These are phyloP conservation scores for Trichoderma endophyticum DNA, from an alignment of 2,329 filamentous ascomycete genomes.

Conservation along the genomic window DNA sequence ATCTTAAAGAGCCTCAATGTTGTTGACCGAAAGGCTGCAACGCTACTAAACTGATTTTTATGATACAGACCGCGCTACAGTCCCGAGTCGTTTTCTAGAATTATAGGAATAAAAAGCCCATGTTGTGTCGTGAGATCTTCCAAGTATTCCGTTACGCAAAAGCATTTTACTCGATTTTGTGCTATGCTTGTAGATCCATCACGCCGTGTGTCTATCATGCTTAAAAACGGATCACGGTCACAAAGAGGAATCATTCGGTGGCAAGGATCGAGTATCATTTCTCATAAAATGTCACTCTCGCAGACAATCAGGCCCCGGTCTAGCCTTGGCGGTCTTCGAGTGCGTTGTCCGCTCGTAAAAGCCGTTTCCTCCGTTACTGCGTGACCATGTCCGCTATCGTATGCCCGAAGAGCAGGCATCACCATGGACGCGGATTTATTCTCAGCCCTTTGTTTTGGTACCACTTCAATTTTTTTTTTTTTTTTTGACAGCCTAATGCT, in stretches of 20 bases:
- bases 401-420: not conserved
- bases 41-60: not conserved
- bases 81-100: not conserved
- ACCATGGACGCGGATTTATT: not conserved
- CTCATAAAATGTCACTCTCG: not conserved
- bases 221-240: not conserved
- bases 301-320: not conserved
- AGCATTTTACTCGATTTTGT: not conserved
- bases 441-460: fast-evolving
- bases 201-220: not conserved
- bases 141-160: not conserved
- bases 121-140: not conserved
- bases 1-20: not conserved
- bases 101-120: not conserved
- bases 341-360: not conserved
- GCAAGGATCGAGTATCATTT: not conserved
- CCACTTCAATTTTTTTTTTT: not conserved
- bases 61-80: not conserved
- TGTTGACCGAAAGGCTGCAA: not conserved
- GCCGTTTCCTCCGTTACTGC: not conserved
- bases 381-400: not conserved
- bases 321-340: fast-evolving
- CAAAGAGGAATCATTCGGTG: not conserved
- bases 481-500: not conserved
- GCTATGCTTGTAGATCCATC: not conserved